phyloP scores from a whole-genome alignment of 495 filamentous ascomycete genomes.

The Xylaria nigripes region DNA sequence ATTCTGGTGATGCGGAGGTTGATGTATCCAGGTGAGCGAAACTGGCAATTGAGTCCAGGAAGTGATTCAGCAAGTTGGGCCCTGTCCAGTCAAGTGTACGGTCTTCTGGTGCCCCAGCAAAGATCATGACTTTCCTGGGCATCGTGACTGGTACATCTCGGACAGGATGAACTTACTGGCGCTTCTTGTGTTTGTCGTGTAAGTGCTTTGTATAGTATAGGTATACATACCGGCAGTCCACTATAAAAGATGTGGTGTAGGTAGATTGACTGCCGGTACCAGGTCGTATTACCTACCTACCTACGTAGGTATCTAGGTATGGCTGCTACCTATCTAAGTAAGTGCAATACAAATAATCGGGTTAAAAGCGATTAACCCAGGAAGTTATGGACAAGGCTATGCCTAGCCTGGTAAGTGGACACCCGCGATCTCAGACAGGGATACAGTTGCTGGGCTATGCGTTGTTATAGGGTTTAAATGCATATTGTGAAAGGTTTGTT shows the following conservation, averaged over 20 bases:
- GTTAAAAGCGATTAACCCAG: not conserved
- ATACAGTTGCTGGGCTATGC: not conserved
- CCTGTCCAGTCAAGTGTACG: conserved; percentile 49
- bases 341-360: not conserved
- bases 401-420: not conserved
- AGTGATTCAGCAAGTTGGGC: conserved; percentile 40
- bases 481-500: not conserved
- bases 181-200: not conserved
- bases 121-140: conserved; percentile 45
- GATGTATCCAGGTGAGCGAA: conserved; percentile 30
- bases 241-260: no score
- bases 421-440: no score
- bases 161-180: not conserved
- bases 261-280: no score
- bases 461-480: not conserved
- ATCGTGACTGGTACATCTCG: conserved; percentile 23
- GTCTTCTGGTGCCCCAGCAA: conserved; percentile 54
- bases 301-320: no score
- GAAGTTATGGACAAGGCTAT: no score
- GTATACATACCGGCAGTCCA: no score
- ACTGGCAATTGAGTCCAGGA: conserved; percentile 36
- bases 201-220: no score
- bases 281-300: no score
- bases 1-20: not conserved
- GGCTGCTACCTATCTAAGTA: no score